phyloP scores from a whole-genome alignment of 441 rosid species.

The Biscutella auriculata region DNA sequence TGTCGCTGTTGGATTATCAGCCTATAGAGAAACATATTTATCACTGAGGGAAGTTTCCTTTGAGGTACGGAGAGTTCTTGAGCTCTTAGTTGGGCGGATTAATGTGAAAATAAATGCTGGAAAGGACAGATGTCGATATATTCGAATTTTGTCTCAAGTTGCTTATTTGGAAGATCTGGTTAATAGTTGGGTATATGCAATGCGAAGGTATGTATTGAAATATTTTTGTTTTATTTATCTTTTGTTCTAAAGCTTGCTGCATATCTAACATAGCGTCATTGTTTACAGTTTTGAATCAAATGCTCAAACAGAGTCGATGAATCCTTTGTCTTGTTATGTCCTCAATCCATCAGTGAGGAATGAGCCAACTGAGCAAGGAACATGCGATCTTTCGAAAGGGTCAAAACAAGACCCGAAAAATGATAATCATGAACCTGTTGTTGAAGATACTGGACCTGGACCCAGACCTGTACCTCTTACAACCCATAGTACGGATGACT shows the following conservation, averaged over 20 bases:
- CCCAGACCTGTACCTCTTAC: background rate
- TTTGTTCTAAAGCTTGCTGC: slow-evolving; percentile 8
- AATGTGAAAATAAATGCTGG: slow-evolving; percentile 71
- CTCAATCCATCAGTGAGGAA: slow-evolving; percentile 26
- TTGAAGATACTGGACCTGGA: slow-evolving; percentile 19
- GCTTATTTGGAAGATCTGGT: slow-evolving; percentile 91
- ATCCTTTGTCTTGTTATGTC: slow-evolving; percentile 24
- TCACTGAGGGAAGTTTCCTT: slow-evolving; percentile 71
- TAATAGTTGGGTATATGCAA: slow-evolving; percentile 73
- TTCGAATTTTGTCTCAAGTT: slow-evolving; percentile 80
- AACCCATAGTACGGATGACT: slow-evolving; percentile 7
- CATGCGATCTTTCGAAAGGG: slow-evolving; percentile 23
- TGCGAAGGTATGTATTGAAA: slow-evolving; percentile 52
- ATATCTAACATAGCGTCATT: slow-evolving; percentile 24
- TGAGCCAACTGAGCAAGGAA: slow-evolving; percentile 23
- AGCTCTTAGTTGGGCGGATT: slow-evolving; percentile 69
- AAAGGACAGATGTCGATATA: slow-evolving; percentile 64
- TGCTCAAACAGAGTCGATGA: slow-evolving; percentile 29
- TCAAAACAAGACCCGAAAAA: slow-evolving; percentile 19
- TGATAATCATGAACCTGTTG: slow-evolving; percentile 23
- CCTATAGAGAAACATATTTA: slow-evolving; percentile 61
- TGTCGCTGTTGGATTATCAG: slow-evolving; percentile 74
- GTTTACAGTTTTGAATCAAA: slow-evolving; percentile 60
- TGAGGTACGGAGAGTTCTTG: slow-evolving; percentile 82
- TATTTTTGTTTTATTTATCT: slow-evolving; percentile 9